Evolutionary conservation across 805 yeast genomes (phyloP), one percentile per base, ranked within the genome.

Genomic region (Zygoascus ofunaensis): DNA sequence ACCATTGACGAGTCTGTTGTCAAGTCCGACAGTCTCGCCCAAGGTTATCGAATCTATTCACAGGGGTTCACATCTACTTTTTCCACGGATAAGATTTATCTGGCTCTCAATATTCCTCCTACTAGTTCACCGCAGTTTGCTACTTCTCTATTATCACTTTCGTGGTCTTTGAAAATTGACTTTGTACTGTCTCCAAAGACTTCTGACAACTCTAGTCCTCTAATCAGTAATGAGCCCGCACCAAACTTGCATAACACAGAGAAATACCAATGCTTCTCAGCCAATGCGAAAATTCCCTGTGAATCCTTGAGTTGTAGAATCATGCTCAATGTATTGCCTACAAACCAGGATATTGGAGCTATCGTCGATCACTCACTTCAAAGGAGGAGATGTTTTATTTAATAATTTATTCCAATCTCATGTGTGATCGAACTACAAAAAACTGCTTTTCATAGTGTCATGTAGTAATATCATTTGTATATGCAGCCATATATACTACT

Each of bases 281-380:
- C 53, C 14, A 47, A 41, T 7, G 50, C 49, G 7, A 43, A 43
- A 14, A 28, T 57, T 14, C 39, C 34, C 3, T 51, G 55, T 34
- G 59, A 56, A 35, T 48, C 54, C 17, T 56, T 76, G 46, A 56
- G 60, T 7, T 70, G 74, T 42, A 60, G 69, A 34, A 54, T 75
- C 4, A 79, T 79, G 1, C 33, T 75, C 1, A 56, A 61, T 20
- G 63, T 75, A 1, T 50, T 73, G 15, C 77, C 79, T 1, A 59
- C 74, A 3, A 63, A 69, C 32, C 63, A 65, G 35, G 72, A 68
- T 48, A 68, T 72, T 48, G 76, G 76, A 33, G 79, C 79, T 5
- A 64, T 74, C 59, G 61, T 51, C 8, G 56, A 50, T 28, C 51
- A 49, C 39, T 37, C 50, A 8, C 34, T 49, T 3, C 39, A 37